Conservation (phyloP, 1,284 basidiomycete genomes). For the Gymnopus androsaceus region DNA sequence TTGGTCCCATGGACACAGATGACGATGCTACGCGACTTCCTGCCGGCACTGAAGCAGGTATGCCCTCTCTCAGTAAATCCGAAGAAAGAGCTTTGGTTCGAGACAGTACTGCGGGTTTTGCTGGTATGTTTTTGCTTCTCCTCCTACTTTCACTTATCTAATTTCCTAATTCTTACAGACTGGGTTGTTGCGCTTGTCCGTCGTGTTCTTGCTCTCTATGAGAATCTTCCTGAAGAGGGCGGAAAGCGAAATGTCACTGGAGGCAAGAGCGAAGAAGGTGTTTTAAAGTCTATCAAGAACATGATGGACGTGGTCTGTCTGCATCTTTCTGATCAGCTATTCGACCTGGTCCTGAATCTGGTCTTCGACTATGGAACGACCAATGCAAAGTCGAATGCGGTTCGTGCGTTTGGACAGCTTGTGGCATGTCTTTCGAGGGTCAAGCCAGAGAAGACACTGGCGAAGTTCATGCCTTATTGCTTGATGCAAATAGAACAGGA, state of each 20-base stretch:
- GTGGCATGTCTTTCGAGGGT: constrained; percentile 85
- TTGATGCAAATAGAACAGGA: constrained; percentile 83
- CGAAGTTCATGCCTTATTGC: constrained; percentile 82
- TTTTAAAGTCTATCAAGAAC: constrained; percentile 81
- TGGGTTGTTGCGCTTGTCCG: constrained; percentile 91
- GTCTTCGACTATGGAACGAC: constrained; percentile 88
- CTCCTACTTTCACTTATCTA: neutral
- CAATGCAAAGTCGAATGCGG: constrained; percentile 85
- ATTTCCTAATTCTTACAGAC: constrained; percentile 44
- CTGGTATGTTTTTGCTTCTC: constrained; percentile 49
- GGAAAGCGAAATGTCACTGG: constrained; percentile 80
- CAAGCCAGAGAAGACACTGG: constrained; percentile 76
- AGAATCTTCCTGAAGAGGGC: constrained; percentile 94
- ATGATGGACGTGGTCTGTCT: constrained; percentile 86
- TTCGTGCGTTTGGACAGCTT: constrained; percentile 88
- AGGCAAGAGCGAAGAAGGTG: constrained; percentile 83
- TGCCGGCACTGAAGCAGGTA: constrained; percentile 54
- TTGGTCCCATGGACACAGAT: constrained; percentile 57
- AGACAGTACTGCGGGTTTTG: constrained; percentile 80
- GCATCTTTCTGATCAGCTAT: constrained; percentile 86
- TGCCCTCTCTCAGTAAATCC: constrained; percentile 54
- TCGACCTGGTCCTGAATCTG: constrained; percentile 84
- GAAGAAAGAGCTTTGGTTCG: constrained; percentile 77
- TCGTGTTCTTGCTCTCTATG: constrained; percentile 84
- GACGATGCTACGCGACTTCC: constrained; percentile 47